Base-by-base conservation (phyloP, 345 rosid species). In the Pelargonium nanum region DNA sequence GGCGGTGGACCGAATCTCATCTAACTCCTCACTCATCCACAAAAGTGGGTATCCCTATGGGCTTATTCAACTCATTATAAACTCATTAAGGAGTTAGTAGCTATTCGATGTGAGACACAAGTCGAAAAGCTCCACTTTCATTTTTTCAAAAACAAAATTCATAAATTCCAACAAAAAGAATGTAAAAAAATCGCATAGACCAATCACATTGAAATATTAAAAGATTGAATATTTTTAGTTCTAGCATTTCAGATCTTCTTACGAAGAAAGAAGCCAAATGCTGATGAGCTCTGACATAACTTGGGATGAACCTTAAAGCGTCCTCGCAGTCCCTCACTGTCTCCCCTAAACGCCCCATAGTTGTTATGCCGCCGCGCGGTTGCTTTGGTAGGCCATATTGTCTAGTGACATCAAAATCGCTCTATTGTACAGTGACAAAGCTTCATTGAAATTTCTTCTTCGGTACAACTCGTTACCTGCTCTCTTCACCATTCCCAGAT, bases 291-390 rank as follows among this genome's bases (percentile, higher is more conserved):
- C 97, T 80, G 19, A 66, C 68, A 78, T 84, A 90, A 54, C 68
- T 67, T 30, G 87, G 85, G 65, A 87, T 94, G 59, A 89, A 67
- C 69, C 78, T 81, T 8, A 89, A 83, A 8, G 99, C 96, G 77
- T 84, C 97, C 72, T 89, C 83, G 30, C 97, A 89, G 55, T 93
- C 99, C 64, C 62, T 80, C 60, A 85, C 87, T 0, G 97, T 96
- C 68, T 93, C 96, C 50, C 64, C 81, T 56, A 93, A 68, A 71
- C 86, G 80, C 58, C 84, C 85, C 65, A 75, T 66, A 5, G 81
- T 85, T 55, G 85, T 85, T 80, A 93, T 2, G 96, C 94, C 0
- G 99, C 99, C 0, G 96, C 97, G 15, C 94, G 74, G 77, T 92
- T 92, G 62, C 91, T 80, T 69, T 89, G 57, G 52, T 75, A 93